A percentile compares a stretch with the other conserved stretches of the same genome.
Conservation (phyloP, 257 asterid species). For the Solanum dulcamara region DNA sequence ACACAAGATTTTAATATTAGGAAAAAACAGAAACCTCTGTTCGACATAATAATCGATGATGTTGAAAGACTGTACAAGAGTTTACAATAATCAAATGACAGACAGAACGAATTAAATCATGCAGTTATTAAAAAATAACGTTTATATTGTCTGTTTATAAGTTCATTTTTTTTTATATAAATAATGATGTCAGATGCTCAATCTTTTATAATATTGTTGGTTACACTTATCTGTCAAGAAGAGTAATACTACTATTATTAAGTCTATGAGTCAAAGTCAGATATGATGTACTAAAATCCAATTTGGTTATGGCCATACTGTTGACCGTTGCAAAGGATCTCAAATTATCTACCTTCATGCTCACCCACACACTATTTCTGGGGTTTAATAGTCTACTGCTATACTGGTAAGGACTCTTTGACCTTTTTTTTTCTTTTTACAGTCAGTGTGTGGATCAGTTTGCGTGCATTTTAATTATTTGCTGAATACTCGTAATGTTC, state of each 20-base stretch:
- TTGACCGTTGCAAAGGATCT: not conserved
- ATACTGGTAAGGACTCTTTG: not conserved
- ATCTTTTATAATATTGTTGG: not conserved
- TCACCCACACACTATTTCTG: not conserved
- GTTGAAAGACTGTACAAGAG: not conserved
- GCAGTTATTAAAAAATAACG: not conserved
- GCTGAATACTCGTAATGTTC: rapidly evolving
- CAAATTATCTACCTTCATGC: not conserved
- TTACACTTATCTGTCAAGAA: not conserved
- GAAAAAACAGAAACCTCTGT: not conserved
- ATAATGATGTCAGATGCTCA: not conserved
- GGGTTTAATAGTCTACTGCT: not conserved
- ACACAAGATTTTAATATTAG: not conserved
- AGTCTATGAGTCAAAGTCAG: not conserved
- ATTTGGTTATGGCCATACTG: not conserved
- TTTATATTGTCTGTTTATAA: not conserved
- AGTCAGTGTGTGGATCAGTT: rapidly evolving
- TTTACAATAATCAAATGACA: not conserved
- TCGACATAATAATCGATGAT: not conserved
- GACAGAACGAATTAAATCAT: not conserved
- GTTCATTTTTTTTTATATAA: not conserved
- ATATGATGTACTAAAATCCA: not conserved
- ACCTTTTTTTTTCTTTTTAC: not conserved
- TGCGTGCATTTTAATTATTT: not conserved
- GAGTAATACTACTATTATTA: not conserved